phyloP scores from a whole-genome alignment of 805 yeast genomes.

The Metschnikowia vanudenii region DNA sequence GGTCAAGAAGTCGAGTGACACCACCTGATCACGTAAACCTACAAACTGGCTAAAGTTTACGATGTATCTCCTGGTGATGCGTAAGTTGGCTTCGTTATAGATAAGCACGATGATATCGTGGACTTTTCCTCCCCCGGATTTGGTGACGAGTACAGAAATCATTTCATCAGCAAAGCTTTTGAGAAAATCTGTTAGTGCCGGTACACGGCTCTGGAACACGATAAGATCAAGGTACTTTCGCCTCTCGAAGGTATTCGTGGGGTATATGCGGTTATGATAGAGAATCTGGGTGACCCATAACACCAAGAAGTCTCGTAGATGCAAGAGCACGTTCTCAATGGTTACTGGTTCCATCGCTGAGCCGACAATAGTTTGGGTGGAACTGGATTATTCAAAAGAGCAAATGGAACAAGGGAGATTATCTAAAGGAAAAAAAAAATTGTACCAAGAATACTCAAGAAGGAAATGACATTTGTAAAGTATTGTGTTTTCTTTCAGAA shows the following conservation, averaged over 20 bases:
- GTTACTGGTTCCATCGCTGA: slow-evolving; percentile 19
- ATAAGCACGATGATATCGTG: slow-evolving; percentile 38
- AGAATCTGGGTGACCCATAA: slow-evolving; percentile 55
- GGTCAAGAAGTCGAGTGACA: slow-evolving; percentile 17
- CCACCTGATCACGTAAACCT: slow-evolving; percentile 20
- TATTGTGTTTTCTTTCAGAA: too few relatives aligned
- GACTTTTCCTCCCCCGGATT: slow-evolving; percentile 28
- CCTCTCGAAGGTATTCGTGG: slow-evolving; percentile 45
- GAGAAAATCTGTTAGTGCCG: slow-evolving; percentile 45
- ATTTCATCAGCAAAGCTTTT: slow-evolving; percentile 34
- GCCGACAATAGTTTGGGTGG: too few relatives aligned
- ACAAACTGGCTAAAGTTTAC: slow-evolving; percentile 33
- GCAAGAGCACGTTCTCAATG: slow-evolving; percentile 29
- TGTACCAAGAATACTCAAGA: too few relatives aligned
- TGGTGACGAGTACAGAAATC: slow-evolving; percentile 19
- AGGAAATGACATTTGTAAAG: too few relatives aligned
- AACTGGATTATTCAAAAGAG: too few relatives aligned
- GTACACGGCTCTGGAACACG: slow-evolving; percentile 44
- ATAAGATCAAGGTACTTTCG: slow-evolving; percentile 44
- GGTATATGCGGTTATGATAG: slow-evolving; percentile 54
- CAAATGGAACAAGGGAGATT: too few relatives aligned
- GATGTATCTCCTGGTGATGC: slow-evolving; percentile 40
- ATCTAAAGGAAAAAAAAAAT: too few relatives aligned
- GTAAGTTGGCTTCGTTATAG: slow-evolving; percentile 27
- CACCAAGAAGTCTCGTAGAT: slow-evolving; percentile 48